Evolutionary conservation across 2,329 filamentous ascomycete species (phyloP).

Genomic region (Xylaria sp.): DNA sequence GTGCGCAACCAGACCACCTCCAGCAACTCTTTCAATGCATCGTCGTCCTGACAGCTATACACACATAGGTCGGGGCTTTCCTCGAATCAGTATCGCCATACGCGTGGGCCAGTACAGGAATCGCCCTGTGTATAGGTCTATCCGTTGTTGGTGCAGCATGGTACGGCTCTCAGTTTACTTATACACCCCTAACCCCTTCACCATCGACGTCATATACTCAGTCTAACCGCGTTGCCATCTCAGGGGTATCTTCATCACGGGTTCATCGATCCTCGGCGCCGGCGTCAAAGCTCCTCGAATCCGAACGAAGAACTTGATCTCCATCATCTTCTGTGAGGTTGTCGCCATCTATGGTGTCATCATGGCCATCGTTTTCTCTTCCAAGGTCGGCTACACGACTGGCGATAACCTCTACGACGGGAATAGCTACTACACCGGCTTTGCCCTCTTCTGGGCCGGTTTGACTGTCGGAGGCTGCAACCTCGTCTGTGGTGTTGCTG

Average conservation of each 20-base stretch:
- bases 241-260: constrained; percentile 99
- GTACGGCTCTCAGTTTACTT: constrained; percentile 62
- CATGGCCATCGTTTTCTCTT: constrained; percentile 98
- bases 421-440: constrained; percentile 92
- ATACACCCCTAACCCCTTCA: neutral
- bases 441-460: constrained; percentile 94
- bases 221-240: constrained; percentile 15
- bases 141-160: constrained; percentile 98
- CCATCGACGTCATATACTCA: constrained; percentile 3
- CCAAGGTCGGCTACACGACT: constrained; percentile 78
- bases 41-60: constrained; percentile 45
- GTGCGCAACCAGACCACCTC: constrained; percentile 60
- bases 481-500: constrained; percentile 92
- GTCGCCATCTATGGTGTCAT: constrained; percentile 99
- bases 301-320: constrained; percentile 99
- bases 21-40: constrained; percentile 7
- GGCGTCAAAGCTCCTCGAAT: constrained; percentile 97
- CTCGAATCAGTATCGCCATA: constrained; percentile 94
- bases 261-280: constrained; percentile 95
- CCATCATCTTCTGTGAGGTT: constrained; percentile 99
- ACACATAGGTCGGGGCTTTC: constrained; percentile 83
- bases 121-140: constrained; percentile 92
- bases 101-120: constrained; percentile 90
- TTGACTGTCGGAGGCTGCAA: constrained; percentile 96
- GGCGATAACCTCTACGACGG: constrained; percentile 75